These are phyloP conservation scores for Fusarium abutilonis DNA, from an alignment of 2,329 filamentous ascomycete species.

Conservation along the genomic window DNA sequence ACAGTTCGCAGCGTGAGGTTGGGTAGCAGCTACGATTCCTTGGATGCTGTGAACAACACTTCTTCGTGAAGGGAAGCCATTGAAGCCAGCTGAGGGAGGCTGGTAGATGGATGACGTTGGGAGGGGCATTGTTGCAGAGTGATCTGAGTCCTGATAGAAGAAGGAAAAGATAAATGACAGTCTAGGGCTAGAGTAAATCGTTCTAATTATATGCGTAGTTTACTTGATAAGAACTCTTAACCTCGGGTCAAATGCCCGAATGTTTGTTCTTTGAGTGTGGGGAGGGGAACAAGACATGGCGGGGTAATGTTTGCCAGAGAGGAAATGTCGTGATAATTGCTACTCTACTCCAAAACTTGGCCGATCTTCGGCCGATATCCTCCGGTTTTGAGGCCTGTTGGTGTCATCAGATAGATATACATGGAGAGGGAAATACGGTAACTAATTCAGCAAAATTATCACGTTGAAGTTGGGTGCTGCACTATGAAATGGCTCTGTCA, in stretches of 20 bases:
- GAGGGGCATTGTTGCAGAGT: slow-evolving; percentile 55
- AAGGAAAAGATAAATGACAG: background rate
- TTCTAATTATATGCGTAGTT: background rate
- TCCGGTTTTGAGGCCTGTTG: slow-evolving; percentile 16
- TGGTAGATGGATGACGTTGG: slow-evolving; percentile 59
- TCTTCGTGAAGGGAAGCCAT: slow-evolving; percentile 78
- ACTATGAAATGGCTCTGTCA: background rate
- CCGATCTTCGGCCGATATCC: slow-evolving; percentile 30
- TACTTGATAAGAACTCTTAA: slow-evolving; percentile 6
- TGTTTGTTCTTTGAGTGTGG: slow-evolving; percentile 25
- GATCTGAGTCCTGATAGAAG: background rate
- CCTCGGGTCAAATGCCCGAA: slow-evolving; percentile 26
- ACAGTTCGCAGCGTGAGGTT: slow-evolving; percentile 88
- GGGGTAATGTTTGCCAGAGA: slow-evolving; percentile 26
- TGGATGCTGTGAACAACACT: slow-evolving; percentile 94
- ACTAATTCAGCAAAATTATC: too few species aligned
- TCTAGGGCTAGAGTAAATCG: background rate
- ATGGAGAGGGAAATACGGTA: too few species aligned
- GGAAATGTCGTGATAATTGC: slow-evolving; percentile 33
- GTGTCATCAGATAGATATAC: too few species aligned
- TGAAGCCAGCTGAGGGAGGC: slow-evolving; percentile 60
- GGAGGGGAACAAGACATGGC: slow-evolving; percentile 20
- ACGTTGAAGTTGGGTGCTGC: too few species aligned
- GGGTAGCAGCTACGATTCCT: slow-evolving; percentile 89
- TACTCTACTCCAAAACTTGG: slow-evolving; percentile 6